Base-by-base conservation (phyloP, 2,329 filamentous ascomycete genomes). In the Seiridium unicorne region DNA sequence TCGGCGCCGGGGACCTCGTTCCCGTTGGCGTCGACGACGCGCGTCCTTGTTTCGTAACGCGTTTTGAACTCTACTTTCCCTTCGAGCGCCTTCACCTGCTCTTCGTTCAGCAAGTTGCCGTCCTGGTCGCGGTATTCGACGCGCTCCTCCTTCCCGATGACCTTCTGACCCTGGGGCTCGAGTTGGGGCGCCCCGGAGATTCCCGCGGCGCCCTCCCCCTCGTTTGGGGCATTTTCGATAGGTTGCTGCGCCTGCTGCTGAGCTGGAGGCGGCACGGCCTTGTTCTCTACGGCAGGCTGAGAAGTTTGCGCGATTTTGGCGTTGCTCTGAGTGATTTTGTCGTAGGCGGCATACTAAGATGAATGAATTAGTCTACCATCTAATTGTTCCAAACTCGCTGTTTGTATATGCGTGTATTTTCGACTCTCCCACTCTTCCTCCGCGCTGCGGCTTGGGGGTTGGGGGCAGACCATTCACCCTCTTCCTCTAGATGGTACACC, bases 1-100 rank as follows among this genome's bases (percentile, higher is more conserved):
- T 64, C 74, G 51, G 72, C 67, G 40, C 74, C 67, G 9, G 74
- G 73, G n/a, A 97, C 76, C 71, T 96, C 91, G 65, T 93, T 92
- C 61, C 93, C 95, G 48, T 87, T 74, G 57, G 85, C 85, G 74
- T 97, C 92, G 46, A 97, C 82, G 59, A 98, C 77, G 60, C 92
- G 89, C 7, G 93, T 97, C 65, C 91, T 86, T n/a, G 94, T 97
- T 81, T 98, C 94, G 73, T 97, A 97, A 66, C 89, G 90, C 10
- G 95, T 98, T 79, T 96, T 89, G 79, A 99, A 97, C 69, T 92
- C 92, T 61, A 98, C 93, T 76, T 97, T 96, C 69, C 94, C 95
- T 74, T 94, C 86, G 38, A 99, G 85, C 26, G 85, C 86, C 69
- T 90, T 86, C 61, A 99, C 93, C 73, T 97, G 86, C 70, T 93